Evolutionary conservation across 1,284 basidiomycete genomes (phyloP), one percentile per base, ranked within the genome.

Genomic region (Apiotrichum gamsii): DNA sequence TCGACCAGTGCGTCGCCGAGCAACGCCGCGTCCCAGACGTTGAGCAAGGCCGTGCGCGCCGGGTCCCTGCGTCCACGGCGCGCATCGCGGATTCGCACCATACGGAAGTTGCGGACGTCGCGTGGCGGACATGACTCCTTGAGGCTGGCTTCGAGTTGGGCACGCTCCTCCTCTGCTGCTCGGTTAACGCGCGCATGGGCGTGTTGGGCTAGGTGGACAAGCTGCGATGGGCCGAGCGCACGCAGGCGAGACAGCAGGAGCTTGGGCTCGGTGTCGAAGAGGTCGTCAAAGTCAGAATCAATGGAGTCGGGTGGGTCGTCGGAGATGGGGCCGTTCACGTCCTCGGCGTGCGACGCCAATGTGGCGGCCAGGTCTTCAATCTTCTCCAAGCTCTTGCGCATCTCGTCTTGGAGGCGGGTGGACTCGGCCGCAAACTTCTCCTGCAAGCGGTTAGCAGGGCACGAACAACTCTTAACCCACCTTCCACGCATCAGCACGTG

Each of bases 11-110:
- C 64, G 8, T 80, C 82, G 10, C 74, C 73, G 24, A 85, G 58
- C 9, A 72, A 74, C 5, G 82, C 71, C 1, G 82, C 82, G 60
- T 94, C 87, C 88, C 89, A 93, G 1, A 90, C 78, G 0, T 85
- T 91, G 39, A 95, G 59, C 63, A 88, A 84, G 0, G 81, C 89
- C 1, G 71, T 76, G 15, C 87, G 78, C 30, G 33, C 74, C 5
- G 77, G 73, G 14, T 78, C 77, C 51, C 75, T 73, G 49, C 75
- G 75, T 1, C 61, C 60, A 28, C 78, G 79, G 23, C 74, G 75
- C 6, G 84, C 82, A 64, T 97, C 94, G 52, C 79, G 74, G 18
- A 87, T 78, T 13, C 84, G 74, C 8, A 93, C 69, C 4, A 95
- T 81, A 19, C 90, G 78, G 70, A 96, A 95, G 49, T 78, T 81